A percentile compares a stretch with the other conserved stretches of the same genome.
Evolutionary conservation across 2,329 filamentous ascomycete genomes (phyloP).

Genomic region (Pseudodiploospora longispora): DNA sequence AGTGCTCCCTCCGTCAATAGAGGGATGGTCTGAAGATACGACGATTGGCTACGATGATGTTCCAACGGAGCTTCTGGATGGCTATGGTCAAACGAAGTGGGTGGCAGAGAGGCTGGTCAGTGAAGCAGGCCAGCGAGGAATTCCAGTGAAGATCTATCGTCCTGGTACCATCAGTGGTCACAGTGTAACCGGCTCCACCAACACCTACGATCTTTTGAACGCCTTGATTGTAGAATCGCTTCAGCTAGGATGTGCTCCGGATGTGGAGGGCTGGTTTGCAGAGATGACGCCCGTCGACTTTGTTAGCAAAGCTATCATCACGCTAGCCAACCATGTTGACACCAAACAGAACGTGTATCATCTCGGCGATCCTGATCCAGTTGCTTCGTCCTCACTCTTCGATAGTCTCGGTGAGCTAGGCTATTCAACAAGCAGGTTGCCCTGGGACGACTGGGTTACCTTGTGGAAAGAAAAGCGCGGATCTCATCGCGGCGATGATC

Average conservation of each 20-base stretch:
- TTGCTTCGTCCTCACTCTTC: slow-evolving; percentile 60
- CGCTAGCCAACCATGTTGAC: slow-evolving; percentile 56
- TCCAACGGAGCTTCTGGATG: slow-evolving; percentile 59
- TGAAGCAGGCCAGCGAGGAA: slow-evolving; percentile 58
- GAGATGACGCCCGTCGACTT: slow-evolving; percentile 85
- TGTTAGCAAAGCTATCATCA: slow-evolving; percentile 65
- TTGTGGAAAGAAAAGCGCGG: slow-evolving; percentile 67
- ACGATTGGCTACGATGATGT: slow-evolving; percentile 62
- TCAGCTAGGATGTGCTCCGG: slow-evolving; percentile 60
- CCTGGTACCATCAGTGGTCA: slow-evolving; percentile 74
- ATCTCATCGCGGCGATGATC: slow-evolving; percentile 57
- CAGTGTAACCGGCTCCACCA: slow-evolving; percentile 65
- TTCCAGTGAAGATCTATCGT: slow-evolving; percentile 64
- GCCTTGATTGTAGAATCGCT: slow-evolving; percentile 71
- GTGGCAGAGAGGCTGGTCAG: slow-evolving; percentile 68
- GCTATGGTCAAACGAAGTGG: slow-evolving; percentile 77
- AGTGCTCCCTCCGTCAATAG: slow-evolving; percentile 61
- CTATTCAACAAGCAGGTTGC: slow-evolving; percentile 58
- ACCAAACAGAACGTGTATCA: slow-evolving; percentile 62
- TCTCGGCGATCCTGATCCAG: slow-evolving; percentile 63
- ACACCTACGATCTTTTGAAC: slow-evolving; percentile 70
- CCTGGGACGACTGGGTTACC: slow-evolving; percentile 66
- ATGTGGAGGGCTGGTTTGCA: slow-evolving; percentile 66
- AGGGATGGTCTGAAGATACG: slow-evolving; percentile 63
- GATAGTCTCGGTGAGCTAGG: slow-evolving; percentile 56